Evolutionary conservation across 805 yeast species (phyloP), one percentile per base, ranked within the genome.

Genomic region (Candida sakaeoensis): DNA sequence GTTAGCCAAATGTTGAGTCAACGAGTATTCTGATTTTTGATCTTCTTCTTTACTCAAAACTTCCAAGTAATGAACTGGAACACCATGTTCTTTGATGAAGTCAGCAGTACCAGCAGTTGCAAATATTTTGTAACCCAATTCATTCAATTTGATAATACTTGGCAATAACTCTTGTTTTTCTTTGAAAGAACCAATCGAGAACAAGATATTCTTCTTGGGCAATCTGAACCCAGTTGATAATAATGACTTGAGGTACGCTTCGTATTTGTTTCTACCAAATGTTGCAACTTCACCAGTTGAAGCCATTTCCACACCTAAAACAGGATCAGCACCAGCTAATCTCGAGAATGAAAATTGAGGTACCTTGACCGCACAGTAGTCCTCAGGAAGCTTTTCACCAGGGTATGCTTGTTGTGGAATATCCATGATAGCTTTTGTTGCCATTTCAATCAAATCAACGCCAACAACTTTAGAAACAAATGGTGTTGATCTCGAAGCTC

Each of bases 91-190:
- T 62, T 86, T 88, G 55, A 93, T 82, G 71, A 93, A 93, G 66
- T 93, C 99, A 49, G 98, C 96, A 50, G 99, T 93, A 73, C 99
- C 99, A 21, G 98, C 88, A 49, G 99, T 93, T 32, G 98, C 99
- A 68, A 89, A 95, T 55, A 93, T 71, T 55, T 83, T 82, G 76
- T 73, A 93, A 43, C 96, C 98, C 63, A 87, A 67, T 60, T 85
- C 86, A 63, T 80, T 72, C 45, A 93, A 72, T 60, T 80, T 85
- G 64, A 74, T 74, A 51, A 93, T 88, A 21, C 91, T 77, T 39
- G 99, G 98, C 49, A 93, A 68, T 55, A 93, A 73, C 67, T 93
- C 99, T 54, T 77, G 82, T 72, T 93, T 93, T 70, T 93, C 99
- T 69, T 91, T 91, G 75, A 68, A 95, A 7, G 98, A 91, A 68